A percentile compares a stretch with the other conserved stretches of the same genome.
phyloP scores from a whole-genome alignment of 805 yeast genomes.

The Grigorovia humatica region DNA sequence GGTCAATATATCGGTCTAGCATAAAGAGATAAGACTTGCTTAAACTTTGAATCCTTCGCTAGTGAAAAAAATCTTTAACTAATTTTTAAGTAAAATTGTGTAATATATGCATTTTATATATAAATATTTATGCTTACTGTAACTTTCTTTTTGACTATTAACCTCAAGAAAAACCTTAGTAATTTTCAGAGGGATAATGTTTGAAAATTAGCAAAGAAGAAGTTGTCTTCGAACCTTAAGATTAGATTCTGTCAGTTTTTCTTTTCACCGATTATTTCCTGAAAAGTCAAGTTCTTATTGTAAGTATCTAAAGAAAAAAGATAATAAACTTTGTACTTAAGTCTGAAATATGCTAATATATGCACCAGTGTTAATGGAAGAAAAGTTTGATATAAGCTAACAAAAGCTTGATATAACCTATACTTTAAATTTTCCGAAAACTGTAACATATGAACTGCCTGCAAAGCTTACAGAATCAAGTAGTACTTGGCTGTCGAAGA shows the following conservation, averaged over 20 bases:
- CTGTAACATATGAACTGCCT: neutral
- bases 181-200: too few relatives aligned
- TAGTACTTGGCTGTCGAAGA: neutral
- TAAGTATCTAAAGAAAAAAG: too few relatives aligned
- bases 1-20: conserved; percentile 31
- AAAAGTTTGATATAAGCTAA: neutral
- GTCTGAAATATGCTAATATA: too few relatives aligned
- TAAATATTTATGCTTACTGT: neutral
- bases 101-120: too few relatives aligned
- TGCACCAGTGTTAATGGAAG: too few relatives aligned
- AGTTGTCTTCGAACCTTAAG: neutral
- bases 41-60: neutral
- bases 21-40: conserved; percentile 1
- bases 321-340: too few relatives aligned
- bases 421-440: neutral
- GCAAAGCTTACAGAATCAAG: neutral
- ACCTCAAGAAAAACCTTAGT: neutral
- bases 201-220: neutral
- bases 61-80: neutral
- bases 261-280: too few relatives aligned
- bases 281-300: too few relatives aligned
- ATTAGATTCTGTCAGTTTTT: too few relatives aligned
- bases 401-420: too few relatives aligned
- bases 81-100: neutral
- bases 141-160: neutral